phyloP scores from a whole-genome alignment of 257 asterid genomes.

The Nicotiana obtusifolia region DNA sequence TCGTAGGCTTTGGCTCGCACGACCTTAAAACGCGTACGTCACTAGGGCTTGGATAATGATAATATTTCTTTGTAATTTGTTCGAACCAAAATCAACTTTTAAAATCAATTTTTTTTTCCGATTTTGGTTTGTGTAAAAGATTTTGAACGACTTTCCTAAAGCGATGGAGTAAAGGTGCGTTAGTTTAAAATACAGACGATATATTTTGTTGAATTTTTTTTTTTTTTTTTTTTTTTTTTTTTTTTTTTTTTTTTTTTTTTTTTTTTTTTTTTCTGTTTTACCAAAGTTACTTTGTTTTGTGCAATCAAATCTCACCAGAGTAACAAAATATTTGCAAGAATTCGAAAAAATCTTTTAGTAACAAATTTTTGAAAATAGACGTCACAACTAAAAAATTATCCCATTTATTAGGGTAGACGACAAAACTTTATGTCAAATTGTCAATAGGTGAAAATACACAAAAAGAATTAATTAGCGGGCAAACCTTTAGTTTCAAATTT shows the following conservation, averaged over 20 bases:
- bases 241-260: no score
- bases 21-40: no score
- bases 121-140: no score
- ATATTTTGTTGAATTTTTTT: background rate
- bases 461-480: background rate
- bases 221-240: no score
- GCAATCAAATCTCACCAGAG: background rate
- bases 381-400: background rate
- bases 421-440: background rate
- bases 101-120: background rate
- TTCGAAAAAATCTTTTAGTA: background rate
- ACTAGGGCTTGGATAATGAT: no score
- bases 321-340: background rate
- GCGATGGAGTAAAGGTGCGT: background rate
- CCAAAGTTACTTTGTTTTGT: background rate
- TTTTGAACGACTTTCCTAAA: background rate
- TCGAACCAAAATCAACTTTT: background rate
- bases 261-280: background rate
- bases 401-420: background rate
- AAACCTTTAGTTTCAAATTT: constrained; percentile 1
- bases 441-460: background rate
- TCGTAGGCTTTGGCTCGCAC: no score
- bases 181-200: background rate
- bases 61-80: no score
- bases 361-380: background rate